Base-by-base conservation (phyloP, 1,284 basidiomycete genomes). In the Mycosarcoma mackinlayi region DNA sequence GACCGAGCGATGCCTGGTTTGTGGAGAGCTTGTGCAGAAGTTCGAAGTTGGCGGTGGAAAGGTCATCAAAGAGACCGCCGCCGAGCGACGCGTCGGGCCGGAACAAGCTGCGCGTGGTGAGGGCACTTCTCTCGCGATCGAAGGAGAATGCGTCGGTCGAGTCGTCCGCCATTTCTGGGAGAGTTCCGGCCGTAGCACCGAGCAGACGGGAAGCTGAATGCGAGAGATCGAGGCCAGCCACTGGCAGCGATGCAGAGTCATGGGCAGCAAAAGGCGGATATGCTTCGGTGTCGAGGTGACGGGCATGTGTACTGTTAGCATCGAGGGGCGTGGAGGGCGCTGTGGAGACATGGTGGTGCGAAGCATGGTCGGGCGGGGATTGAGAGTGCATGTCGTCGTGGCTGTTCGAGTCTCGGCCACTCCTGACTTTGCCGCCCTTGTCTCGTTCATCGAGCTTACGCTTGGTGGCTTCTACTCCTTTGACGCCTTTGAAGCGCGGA, bases 401-500 rank as follows among this genome's bases (percentile, higher is more conserved):
- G 25, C 60, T 47, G 35, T 52, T 34, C 4, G 64, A 45, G 23
- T 31, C 31, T 45, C 58, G 34, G 31, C 38, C 21, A 14, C 50
- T 53, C 18, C 59, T 60, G 25, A 57, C 45, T 41, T 58, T 72
- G 48, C 63, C 52, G 4, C 21, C 35, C 33, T 62, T 62, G 24
- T 72, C 69, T 19, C 69, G 63, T 33, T 72, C 63, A n/a, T 70
- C 61, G 39, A 69, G 64, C 58, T 73, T 73, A 14, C 69, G 54
- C 37, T 63, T 64, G 45, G 62, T 70, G 1, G 75, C 73, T 21
- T 73, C 75, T 9, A 63, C 62, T 19, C 75, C 76, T 31, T 61
- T 67, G 42, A 75, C 54, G 33, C 77, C 77, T 58, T 78, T 78
- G 69, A 73, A 77, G 14, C 77, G 55, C 11, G 77, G 77, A 1